Base-by-base conservation (phyloP, 805 yeast genomes). In the Jamesozyma rosinii region DNA sequence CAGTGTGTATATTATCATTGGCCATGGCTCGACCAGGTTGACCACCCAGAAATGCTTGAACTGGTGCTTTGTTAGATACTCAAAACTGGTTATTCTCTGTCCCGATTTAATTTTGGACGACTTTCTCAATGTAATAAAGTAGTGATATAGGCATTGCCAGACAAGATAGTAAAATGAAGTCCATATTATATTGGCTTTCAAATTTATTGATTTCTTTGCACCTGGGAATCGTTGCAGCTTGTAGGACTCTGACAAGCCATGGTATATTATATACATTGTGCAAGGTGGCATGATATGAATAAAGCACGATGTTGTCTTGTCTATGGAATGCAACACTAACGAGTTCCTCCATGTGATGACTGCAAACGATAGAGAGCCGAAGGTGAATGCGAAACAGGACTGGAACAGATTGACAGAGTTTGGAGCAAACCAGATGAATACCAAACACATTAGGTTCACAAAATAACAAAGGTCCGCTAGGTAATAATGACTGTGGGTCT, bases 271-370 rank as follows among this genome's bases (percentile, higher is more conserved):
- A 66, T 85, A 88, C 75, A 88, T 73, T 2, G 89, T 81, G 18
- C 81, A 75, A 0, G 96, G 95, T 1, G 98, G 98, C 66, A 86
- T 74, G 13, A 92, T 71, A 58, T 90, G 98, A 49, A 90, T 90
- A 54, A 87, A 83, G 2, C 95, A 80, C 18, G 90, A 79, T 1
- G 97, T 92, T 14, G 89, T 86, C 62, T 90, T 90, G 51, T 90
- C 98, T 47, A 90, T 75, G 11, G 90, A 81, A 58, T 90, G 98
- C 38, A 90, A 69, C 8, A 90, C 97, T 43, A 90, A 69, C 5
- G 96, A 88, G 61, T 90, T 90, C 52, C 95, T 72, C 98, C 97
- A 90, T 0, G 96, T 85, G 36, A 90, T 79, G 19, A 90, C 95
- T 0, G 97, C 97, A 74, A 86, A 89, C 5, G 95, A 76, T 44